Percentiles rank a stretch among this genome's conserved stretches.
phyloP scores from a whole-genome alignment of 805 yeast species.

The Dipodascus albidus region DNA sequence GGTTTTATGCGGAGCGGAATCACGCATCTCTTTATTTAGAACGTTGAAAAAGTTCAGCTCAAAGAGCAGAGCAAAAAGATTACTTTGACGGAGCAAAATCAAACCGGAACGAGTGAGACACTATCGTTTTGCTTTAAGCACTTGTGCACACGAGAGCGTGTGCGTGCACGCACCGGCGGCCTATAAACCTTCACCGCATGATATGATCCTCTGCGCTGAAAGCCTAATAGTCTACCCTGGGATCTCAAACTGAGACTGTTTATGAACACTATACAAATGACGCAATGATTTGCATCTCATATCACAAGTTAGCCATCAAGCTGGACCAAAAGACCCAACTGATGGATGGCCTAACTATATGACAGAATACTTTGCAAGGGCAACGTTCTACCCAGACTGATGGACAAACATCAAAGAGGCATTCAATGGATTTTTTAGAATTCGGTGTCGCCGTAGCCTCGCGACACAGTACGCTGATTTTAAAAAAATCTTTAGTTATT shows the following conservation, averaged over 20 bases:
- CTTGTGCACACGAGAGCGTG: neutral
- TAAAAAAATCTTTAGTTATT: neutral
- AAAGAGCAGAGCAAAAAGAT: neutral
- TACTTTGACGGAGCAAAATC: neutral
- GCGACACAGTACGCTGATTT: neutral
- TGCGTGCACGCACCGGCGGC: neutral
- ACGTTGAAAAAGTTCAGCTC: neutral
- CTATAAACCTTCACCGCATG: neutral
- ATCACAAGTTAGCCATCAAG: neutral
- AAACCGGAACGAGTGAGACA: neutral
- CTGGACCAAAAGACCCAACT: neutral
- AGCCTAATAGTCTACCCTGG: neutral
- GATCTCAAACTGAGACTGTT: neutral
- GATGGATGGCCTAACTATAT: too few relatives aligned
- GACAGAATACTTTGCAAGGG: too few relatives aligned
- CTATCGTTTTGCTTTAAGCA: neutral
- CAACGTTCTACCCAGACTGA: neutral
- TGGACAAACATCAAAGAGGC: conserved; percentile 1
- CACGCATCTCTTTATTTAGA: neutral
- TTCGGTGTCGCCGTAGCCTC: conserved; percentile 1
- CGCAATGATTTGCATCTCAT: neutral
- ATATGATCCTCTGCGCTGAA: neutral
- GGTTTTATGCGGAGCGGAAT: neutral
- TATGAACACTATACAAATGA: neutral
- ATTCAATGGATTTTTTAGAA: neutral